Percentiles rank a stretch among this genome's conserved stretches.
These are phyloP conservation scores for Thraustochytrium sp. DNA, from an alignment of 352 stramenopile genomes.

Conservation along the genomic window DNA sequence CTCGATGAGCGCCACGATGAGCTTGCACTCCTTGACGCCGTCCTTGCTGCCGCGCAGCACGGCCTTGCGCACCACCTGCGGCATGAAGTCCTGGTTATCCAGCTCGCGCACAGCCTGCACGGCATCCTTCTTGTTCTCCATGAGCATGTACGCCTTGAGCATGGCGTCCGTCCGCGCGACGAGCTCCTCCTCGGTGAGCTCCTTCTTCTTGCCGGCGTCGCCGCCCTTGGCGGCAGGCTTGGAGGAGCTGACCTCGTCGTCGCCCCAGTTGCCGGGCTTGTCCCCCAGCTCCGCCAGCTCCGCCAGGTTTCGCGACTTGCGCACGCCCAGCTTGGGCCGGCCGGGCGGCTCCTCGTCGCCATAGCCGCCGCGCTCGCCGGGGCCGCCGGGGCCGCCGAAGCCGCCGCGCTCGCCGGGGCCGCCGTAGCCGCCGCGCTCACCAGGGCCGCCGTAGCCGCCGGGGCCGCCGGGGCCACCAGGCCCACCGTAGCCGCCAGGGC, in stretches of 20 bases:
- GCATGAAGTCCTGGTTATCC: slow-evolving; percentile 13
- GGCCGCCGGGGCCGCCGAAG: no score
- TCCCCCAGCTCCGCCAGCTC: neutral
- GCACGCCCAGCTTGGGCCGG: neutral
- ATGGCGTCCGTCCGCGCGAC: slow-evolving; percentile 1
- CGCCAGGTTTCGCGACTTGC: neutral
- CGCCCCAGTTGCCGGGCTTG: neutral
- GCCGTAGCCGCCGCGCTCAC: neutral
- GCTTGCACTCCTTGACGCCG: slow-evolving; percentile 31
- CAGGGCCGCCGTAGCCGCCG: neutral
- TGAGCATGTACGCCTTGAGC: slow-evolving; percentile 35
- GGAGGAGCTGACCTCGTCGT: neutral
- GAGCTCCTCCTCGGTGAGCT: slow-evolving; percentile 31
- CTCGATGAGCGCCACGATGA: neutral
- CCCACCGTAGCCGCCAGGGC: neutral
- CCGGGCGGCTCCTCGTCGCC: neutral
- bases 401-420: neutral
- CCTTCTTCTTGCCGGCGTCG: neutral
- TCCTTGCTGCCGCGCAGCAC: neutral
- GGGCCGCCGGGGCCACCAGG: no score
- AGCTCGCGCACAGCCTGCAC: neutral
- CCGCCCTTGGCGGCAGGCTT: neutral
- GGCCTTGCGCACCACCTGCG: slow-evolving; percentile 14
- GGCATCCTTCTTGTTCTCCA: slow-evolving; percentile 38
- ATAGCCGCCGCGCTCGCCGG: neutral